Evolutionary conservation across 306 rosid species (phyloP).

Genomic region (Sechiopsis laciniata): DNA sequence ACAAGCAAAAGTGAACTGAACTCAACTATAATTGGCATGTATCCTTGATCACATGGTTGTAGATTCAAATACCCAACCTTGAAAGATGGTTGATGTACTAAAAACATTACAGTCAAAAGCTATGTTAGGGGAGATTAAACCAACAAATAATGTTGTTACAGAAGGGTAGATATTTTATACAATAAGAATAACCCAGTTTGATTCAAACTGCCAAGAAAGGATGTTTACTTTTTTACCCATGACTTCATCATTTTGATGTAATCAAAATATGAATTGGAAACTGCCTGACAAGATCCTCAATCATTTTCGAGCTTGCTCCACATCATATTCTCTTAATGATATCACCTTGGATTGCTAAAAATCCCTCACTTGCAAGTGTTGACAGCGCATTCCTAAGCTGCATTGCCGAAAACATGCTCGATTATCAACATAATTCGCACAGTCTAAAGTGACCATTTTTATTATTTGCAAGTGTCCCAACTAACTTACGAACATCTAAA

Average conservation of each 20-base stretch:
- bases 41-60: too few species aligned
- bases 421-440: constrained; percentile 17
- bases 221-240: background rate
- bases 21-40: too few species aligned
- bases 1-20: too few species aligned
- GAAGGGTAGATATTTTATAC: background rate
- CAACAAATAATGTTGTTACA: constrained; percentile 6
- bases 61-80: too few species aligned
- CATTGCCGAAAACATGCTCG: constrained; percentile 22
- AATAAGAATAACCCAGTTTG: background rate
- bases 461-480: too few species aligned
- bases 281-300: background rate
- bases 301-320: constrained; percentile 2
- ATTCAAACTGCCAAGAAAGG: background rate
- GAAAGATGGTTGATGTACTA: too few species aligned
- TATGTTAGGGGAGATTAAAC: background rate
- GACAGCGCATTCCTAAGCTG: constrained; percentile 70
- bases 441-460: too few species aligned
- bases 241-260: constrained; percentile 1
- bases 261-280: background rate
- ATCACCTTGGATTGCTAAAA: constrained; percentile 66
- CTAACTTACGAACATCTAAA: too few species aligned
- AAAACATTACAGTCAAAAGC: background rate
- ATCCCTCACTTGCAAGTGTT: constrained; percentile 74
- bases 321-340: constrained; percentile 58